Evolutionary conservation across 768 basidiomycete species (phyloP).

Genomic region (Suillus tomentosus): DNA sequence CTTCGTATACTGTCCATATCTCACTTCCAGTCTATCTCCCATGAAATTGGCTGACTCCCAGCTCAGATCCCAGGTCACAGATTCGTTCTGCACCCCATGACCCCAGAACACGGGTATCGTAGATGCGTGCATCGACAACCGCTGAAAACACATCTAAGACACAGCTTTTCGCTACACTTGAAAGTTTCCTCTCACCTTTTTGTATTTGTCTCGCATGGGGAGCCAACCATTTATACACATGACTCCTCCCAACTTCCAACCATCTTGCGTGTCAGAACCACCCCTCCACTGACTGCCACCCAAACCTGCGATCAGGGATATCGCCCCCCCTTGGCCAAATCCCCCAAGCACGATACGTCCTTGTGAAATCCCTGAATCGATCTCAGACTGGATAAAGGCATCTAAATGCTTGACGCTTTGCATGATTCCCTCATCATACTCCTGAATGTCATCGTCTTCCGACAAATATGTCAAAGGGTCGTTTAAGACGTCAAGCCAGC

Average conservation of each 20-base stretch:
- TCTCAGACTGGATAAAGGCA: constrained; percentile 66
- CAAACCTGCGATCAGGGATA: constrained; percentile 70
- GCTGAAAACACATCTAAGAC: constrained; percentile 38
- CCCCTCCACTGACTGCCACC: constrained; percentile 37
- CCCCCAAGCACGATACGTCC: constrained; percentile 78
- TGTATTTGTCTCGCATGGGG: constrained; percentile 62
- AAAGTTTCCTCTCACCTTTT: constrained; percentile 45
- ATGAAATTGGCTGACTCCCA: constrained; percentile 57
- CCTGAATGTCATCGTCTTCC: constrained; percentile 49
- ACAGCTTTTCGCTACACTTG: neutral
- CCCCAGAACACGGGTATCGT: constrained; percentile 80
- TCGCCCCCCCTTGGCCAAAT: constrained; percentile 80
- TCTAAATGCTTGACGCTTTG: constrained; percentile 57
- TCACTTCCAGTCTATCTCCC: constrained; percentile 49
- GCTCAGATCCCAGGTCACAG: constrained; percentile 59
- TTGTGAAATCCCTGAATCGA: constrained; percentile 66
- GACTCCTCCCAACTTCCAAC: constrained; percentile 66
- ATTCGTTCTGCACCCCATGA: constrained; percentile 71
- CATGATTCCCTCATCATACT: constrained; percentile 67
- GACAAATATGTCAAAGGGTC: constrained; percentile 41
- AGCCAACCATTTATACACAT: constrained; percentile 75
- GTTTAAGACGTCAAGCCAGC: constrained; percentile 69
- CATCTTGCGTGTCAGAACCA: constrained; percentile 24
- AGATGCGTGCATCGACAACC: constrained; percentile 59
- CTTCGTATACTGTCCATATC: constrained; percentile 3